Evolutionary conservation across 805 yeast genomes (phyloP).

Genomic region (Saturnispora silvae): DNA sequence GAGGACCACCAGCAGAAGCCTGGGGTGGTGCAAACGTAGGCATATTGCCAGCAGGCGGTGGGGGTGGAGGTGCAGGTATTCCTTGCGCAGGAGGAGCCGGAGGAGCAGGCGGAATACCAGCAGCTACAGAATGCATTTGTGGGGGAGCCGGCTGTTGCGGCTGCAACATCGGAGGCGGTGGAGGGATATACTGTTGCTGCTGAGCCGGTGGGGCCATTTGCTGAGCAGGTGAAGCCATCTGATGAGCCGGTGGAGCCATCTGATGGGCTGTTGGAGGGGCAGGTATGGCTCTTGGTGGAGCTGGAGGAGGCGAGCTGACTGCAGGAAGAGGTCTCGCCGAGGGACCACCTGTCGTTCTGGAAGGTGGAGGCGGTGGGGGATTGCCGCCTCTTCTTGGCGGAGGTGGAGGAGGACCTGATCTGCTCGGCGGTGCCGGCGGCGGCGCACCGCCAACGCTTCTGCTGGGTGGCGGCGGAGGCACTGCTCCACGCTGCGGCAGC

Average conservation of each 20-base stretch:
- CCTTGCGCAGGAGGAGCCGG: constrained; percentile 7
- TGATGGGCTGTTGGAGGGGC: no score
- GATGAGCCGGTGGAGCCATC: not conserved
- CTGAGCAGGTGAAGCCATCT: not conserved
- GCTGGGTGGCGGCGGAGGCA: constrained; percentile 15
- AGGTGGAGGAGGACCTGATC: not conserved
- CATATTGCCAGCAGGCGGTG: constrained; percentile 5
- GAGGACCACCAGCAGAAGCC: constrained; percentile 3
- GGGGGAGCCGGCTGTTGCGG: not conserved
- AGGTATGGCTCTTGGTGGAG: not conserved
- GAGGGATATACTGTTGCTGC: not conserved
- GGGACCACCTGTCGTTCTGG: not conserved
- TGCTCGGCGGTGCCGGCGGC: constrained; percentile 15
- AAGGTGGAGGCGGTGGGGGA: not conserved
- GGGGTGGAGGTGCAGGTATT: constrained; percentile 13
- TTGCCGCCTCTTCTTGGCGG: not conserved
- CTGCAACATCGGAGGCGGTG: not conserved
- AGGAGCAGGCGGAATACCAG: not conserved
- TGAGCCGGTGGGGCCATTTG: not conserved
- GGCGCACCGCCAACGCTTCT: not conserved
- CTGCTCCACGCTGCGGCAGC: not conserved
- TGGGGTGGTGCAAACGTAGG: not conserved
- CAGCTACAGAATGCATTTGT: not conserved
- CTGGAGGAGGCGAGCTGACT: not conserved
- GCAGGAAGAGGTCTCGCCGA: not conserved